A percentile compares a stretch with the other conserved stretches of the same genome.
Evolutionary conservation across 805 yeast genomes (phyloP).

Genomic region (Suhomyces kilbournensis): DNA sequence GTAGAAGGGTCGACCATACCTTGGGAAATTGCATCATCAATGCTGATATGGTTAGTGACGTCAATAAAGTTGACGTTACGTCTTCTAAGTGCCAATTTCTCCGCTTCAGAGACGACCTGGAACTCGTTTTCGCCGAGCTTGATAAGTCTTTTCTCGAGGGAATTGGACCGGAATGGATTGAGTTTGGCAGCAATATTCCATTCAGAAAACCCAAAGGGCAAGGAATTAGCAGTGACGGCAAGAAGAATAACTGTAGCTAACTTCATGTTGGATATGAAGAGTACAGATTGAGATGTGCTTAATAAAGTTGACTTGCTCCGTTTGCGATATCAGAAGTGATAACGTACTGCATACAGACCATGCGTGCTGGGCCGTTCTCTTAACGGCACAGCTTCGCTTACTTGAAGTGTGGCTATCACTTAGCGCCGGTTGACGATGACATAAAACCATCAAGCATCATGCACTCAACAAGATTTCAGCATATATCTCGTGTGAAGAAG

Average conservation of each 20-base stretch:
- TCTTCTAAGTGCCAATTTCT: slow-evolving; percentile 33
- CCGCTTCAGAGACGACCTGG: slow-evolving; percentile 33
- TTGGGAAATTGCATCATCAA: slow-evolving; percentile 29
- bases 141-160: slow-evolving; percentile 20
- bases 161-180: background rate
- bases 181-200: background rate
- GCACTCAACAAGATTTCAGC: no score
- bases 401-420: background rate
- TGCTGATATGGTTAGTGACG: slow-evolving; percentile 49
- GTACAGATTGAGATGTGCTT: background rate
- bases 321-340: background rate
- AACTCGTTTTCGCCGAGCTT: slow-evolving; percentile 34
- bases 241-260: background rate
- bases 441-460: no score
- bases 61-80: slow-evolving; percentile 60
- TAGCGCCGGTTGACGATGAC: no score
- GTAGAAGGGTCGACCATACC: slow-evolving; percentile 7
- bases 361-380: background rate
- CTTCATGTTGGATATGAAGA: background rate
- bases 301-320: background rate
- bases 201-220: background rate
- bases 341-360: background rate
- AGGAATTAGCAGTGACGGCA: background rate
- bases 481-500: no score
- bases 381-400: background rate